These are phyloP conservation scores for Opeltia flavorubescens DNA, from an alignment of 495 filamentous ascomycete species.

Conservation along the genomic window DNA sequence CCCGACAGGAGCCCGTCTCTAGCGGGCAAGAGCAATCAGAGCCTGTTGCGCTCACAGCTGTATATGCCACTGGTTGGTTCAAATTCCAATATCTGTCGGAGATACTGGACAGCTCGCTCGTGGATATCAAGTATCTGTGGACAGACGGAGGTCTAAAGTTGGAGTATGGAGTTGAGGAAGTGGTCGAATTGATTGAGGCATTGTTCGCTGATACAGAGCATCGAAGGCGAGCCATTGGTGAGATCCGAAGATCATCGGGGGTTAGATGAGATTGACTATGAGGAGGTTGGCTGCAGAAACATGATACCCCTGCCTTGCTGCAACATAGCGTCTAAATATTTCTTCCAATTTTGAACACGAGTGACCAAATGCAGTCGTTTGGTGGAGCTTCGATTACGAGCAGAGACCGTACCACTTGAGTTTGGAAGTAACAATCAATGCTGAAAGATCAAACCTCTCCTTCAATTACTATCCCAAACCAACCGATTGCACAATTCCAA, in stretches of 20 bases:
- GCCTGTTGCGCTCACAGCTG: conserved; percentile 48
- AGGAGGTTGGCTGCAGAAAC: too few species aligned
- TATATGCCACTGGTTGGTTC: conserved; percentile 76
- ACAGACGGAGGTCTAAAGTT: conserved; percentile 68
- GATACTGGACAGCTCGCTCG: conserved; percentile 78
- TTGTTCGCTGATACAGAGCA: conserved; percentile 82
- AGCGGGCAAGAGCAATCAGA: conserved; percentile 18
- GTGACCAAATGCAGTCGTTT: too few species aligned
- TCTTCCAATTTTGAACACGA: too few species aligned
- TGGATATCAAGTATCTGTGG: conserved; percentile 82
- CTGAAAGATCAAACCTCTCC: too few species aligned
- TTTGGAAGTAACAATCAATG: too few species aligned
- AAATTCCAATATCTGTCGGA: conserved; percentile 80
- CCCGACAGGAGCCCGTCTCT: conserved; percentile 21
- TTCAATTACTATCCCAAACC: too few species aligned
- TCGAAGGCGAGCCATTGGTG: conserved; percentile 59
- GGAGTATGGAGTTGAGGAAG: conserved; percentile 71
- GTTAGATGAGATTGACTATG: neutral
- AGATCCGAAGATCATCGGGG: conserved; percentile 41
- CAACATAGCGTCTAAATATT: too few species aligned
- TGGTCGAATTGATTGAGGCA: conserved; percentile 74
- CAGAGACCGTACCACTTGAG: too few species aligned
- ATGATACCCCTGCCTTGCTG: too few species aligned
- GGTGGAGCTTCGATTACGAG: too few species aligned
- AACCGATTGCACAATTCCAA: too few species aligned